Conservation (phyloP, 805 yeast genomes). For the Candida lessepsii region DNA sequence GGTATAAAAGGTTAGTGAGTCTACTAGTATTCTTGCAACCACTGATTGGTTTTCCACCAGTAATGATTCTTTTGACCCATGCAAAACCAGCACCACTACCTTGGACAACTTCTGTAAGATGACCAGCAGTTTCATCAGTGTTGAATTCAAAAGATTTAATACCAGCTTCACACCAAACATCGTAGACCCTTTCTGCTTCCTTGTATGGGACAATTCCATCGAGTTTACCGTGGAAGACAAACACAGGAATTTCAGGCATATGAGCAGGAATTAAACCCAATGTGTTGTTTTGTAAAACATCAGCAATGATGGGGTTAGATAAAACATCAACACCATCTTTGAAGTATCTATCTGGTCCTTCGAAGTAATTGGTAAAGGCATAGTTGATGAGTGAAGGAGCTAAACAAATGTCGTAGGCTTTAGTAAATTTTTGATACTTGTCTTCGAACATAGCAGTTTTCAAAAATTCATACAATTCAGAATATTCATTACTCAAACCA, state of each 20-base stretch:
- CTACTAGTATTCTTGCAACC: constrained; percentile 48
- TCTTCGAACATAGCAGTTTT: constrained; percentile 6
- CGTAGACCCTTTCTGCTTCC: constrained; percentile 16
- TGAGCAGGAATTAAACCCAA: constrained; percentile 15
- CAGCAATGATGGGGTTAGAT: constrained; percentile 4
- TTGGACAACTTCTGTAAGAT: constrained; percentile 15
- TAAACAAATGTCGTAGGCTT: constrained; percentile 17
- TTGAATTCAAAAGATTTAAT: constrained; percentile 26
- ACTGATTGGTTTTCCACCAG: constrained; percentile 14
- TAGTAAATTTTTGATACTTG: constrained; percentile 9
- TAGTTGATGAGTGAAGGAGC: constrained; percentile 7
- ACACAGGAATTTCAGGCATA: constrained; percentile 22
- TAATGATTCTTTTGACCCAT: constrained; percentile 19
- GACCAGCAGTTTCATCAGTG: constrained; percentile 19
- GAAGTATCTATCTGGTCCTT: constrained; percentile 11
- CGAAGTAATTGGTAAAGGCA: constrained; percentile 12
- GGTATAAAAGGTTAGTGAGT: constrained; percentile 44
- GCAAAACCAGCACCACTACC: constrained; percentile 21
- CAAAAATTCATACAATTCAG: constrained; percentile 14
- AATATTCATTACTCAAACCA: constrained; percentile 33
- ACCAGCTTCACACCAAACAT: constrained; percentile 25
- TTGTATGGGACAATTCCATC: constrained; percentile 20
- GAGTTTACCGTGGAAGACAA: constrained; percentile 20
- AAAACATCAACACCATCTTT: constrained; percentile 13
- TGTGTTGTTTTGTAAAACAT: constrained; percentile 20